These are phyloP conservation scores for Malus sylvestris DNA, from an alignment of 306 rosid species.

Conservation along the genomic window DNA sequence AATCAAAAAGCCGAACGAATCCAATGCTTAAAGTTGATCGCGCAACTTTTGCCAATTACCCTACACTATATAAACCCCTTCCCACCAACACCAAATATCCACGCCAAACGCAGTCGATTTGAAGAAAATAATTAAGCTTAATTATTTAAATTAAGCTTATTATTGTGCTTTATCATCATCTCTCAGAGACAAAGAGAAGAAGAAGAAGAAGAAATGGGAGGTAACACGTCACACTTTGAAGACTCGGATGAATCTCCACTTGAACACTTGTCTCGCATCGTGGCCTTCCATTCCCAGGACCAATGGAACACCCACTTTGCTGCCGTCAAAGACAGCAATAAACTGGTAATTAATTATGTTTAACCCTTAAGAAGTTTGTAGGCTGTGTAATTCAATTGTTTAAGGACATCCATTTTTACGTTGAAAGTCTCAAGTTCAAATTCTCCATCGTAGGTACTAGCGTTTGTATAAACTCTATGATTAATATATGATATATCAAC, in stretches of 20 bases:
- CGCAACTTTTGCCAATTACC: background rate
- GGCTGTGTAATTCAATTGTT: background rate
- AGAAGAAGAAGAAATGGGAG: slow-evolving; percentile 37
- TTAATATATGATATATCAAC: background rate
- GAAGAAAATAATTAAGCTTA: background rate
- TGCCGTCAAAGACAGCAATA: slow-evolving; percentile 40
- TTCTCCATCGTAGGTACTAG: background rate
- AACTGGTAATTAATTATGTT: slow-evolving; percentile 41
- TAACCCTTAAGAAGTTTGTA: background rate
- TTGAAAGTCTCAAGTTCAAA: background rate
- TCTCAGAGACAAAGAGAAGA: background rate
- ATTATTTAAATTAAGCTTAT: background rate
- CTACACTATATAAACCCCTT: background rate
- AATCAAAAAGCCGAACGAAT: background rate
- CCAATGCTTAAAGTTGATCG: background rate
- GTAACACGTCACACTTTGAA: slow-evolving; percentile 6
- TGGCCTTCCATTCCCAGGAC: slow-evolving; percentile 33
- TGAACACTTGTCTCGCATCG: slow-evolving; percentile 24
- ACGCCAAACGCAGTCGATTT: background rate
- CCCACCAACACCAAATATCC: background rate
- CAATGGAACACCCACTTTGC: slow-evolving; percentile 54
- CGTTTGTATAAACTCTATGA: background rate
- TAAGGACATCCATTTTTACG: no score
- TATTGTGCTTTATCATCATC: background rate
- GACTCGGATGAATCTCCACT: slow-evolving; percentile 1